Conservation (phyloP, 352 stramenopile species). For the Globisporangium acanthophoron region DNA sequence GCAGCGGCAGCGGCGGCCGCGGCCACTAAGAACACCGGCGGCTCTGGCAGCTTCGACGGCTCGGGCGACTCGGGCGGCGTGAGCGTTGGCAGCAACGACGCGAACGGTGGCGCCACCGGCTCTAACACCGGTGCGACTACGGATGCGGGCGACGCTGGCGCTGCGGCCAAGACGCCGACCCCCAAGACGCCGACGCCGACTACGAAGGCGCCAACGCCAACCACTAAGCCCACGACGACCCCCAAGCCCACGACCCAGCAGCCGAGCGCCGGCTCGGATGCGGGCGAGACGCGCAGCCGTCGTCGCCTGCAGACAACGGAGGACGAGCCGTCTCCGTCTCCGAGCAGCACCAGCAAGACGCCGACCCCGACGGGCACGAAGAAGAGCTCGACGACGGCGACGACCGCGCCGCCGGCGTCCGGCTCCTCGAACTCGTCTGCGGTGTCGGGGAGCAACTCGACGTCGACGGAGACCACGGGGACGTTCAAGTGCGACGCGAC, state of each 20-base stretch:
- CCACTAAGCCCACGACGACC: constrained; percentile 4
- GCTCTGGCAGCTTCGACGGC: constrained; percentile 13
- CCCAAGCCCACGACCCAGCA: not conserved
- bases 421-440: constrained; percentile 1
- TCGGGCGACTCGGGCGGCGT: constrained; percentile 11
- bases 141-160: constrained; percentile 2
- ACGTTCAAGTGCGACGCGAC: constrained; percentile 66
- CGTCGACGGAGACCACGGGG: constrained; percentile 14
- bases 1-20: not conserved
- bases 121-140: constrained; percentile 7
- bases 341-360: constrained; percentile 5
- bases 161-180: constrained; percentile 18
- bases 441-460: constrained; percentile 11
- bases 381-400: constrained; percentile 4
- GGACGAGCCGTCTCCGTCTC: constrained; percentile 1
- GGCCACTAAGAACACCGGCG: constrained; percentile 8
- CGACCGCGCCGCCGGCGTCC: not conserved
- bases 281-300: constrained; percentile 1
- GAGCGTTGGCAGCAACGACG: constrained; percentile 12
- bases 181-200: constrained; percentile 17
- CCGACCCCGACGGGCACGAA: constrained; percentile 5
- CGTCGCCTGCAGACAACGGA: constrained; percentile 5
- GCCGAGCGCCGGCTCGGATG: constrained; percentile 1
- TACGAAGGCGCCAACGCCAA: constrained; percentile 20
- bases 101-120: not conserved